phyloP scores from a whole-genome alignment of 2,329 filamentous ascomycete genomes.

The Arthrobotrys conoides region DNA sequence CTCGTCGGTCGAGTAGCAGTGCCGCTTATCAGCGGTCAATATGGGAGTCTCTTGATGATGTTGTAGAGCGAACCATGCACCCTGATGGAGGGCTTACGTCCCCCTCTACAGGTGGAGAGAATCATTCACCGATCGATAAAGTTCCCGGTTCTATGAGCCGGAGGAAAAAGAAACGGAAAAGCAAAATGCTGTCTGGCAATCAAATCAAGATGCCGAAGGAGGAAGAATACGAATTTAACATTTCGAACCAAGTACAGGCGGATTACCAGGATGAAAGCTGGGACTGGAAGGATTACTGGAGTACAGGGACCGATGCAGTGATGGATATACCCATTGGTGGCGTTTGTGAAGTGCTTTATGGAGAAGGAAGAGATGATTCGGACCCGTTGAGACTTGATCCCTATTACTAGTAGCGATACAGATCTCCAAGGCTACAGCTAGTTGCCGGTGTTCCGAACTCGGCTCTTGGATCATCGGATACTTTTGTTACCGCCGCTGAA shows the following conservation, averaged over 20 bases:
- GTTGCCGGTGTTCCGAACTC: neutral
- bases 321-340: slow-evolving; percentile 96
- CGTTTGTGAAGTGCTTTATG: slow-evolving; percentile 94
- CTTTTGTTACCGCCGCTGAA: neutral
- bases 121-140: slow-evolving; percentile 54
- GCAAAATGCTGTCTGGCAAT: slow-evolving; percentile 64
- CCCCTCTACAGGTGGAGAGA: slow-evolving; percentile 51
- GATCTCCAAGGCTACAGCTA: neutral
- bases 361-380: slow-evolving; percentile 70
- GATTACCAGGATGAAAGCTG: slow-evolving; percentile 66
- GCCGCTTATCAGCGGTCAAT: slow-evolving; percentile 44
- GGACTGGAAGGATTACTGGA: slow-evolving; percentile 89
- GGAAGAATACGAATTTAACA: slow-evolving; percentile 35
- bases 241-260: slow-evolving; percentile 28
- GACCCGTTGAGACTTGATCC: slow-evolving; percentile 51
- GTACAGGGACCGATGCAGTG: slow-evolving; percentile 92
- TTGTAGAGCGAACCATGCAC: slow-evolving; percentile 35
- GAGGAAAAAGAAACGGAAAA: slow-evolving; percentile 65
- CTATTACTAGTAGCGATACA: slow-evolving; percentile 36
- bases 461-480: neutral
- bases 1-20: slow-evolving; percentile 43
- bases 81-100: slow-evolving; percentile 51
- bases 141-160: slow-evolving; percentile 31
- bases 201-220: slow-evolving; percentile 58
- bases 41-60: slow-evolving; percentile 54